A percentile compares a stretch with the other conserved stretches of the same genome.
phyloP scores from a whole-genome alignment of 1,284 basidiomycete species.

The Leccinum pachyderme region DNA sequence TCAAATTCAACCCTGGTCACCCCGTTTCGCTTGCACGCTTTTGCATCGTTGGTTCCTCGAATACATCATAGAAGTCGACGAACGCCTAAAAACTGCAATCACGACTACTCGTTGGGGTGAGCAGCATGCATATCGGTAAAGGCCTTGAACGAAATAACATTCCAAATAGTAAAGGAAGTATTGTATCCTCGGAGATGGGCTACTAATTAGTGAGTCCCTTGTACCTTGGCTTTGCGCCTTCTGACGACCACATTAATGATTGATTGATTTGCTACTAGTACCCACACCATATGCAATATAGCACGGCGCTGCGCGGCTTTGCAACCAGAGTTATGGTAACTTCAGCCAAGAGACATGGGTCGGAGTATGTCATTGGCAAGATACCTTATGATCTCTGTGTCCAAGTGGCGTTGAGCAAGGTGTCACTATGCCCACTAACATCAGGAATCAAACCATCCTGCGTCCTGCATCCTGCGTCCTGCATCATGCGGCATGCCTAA shows the following conservation, averaged over 20 bases:
- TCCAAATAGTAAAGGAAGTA: too few species aligned
- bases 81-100: background rate
- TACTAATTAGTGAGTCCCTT: constrained; percentile 11
- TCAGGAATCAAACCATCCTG: background rate
- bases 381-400: constrained; percentile 16
- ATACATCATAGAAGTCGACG: constrained; percentile 17
- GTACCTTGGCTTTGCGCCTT: constrained; percentile 9
- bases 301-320: constrained; percentile 23
- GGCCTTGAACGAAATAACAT: too few species aligned
- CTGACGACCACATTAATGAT: constrained; percentile 25
- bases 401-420: background rate
- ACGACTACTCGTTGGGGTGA: too few species aligned
- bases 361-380: background rate
- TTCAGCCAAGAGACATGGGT: background rate
- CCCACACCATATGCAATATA: constrained; percentile 30
- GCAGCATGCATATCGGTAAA: too few species aligned
- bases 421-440: background rate
- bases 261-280: constrained; percentile 22
- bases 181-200: background rate
- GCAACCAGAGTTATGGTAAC: background rate
- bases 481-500: background rate
- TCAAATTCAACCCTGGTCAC: constrained; percentile 14
- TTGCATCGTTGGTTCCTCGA: constrained; percentile 16
- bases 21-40: constrained; percentile 15
- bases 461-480: background rate